phyloP scores from a whole-genome alignment of 176 grass and related monocot species.

The Rhynchospora tenuis region DNA sequence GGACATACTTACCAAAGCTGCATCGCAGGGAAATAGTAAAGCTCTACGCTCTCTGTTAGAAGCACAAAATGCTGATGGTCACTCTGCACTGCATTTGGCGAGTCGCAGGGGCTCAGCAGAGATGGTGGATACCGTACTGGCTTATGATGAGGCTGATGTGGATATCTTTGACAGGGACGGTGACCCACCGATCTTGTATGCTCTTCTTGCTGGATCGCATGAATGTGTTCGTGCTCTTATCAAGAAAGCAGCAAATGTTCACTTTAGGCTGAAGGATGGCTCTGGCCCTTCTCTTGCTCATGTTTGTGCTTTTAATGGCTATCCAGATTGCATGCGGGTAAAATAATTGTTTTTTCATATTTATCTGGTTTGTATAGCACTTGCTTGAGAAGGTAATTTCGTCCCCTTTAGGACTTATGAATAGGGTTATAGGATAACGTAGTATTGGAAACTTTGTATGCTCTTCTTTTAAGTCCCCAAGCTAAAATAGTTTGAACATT shows the following conservation, averaged over 20 bases:
- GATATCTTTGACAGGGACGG: constrained; percentile 89
- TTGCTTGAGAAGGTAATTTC: constrained; percentile 2
- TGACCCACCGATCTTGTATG: constrained; percentile 87
- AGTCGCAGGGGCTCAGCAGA: constrained; percentile 75
- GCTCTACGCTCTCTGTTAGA: constrained; percentile 74
- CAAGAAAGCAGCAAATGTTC: constrained; percentile 60
- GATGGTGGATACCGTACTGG: constrained; percentile 79
- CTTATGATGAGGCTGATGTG: constrained; percentile 80
- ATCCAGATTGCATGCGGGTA: constrained; percentile 95
- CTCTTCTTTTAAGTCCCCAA: background rate
- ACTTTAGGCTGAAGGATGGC: constrained; percentile 71
- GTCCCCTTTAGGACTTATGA: constrained; percentile 11
- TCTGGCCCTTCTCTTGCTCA: constrained; percentile 81
- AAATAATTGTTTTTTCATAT: constrained; percentile 11
- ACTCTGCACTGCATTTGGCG: constrained; percentile 90
- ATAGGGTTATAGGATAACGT: background rate
- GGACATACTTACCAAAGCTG: constrained; percentile 73
- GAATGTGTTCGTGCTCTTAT: constrained; percentile 81
- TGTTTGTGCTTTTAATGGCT: constrained; percentile 94
- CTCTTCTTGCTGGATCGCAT: constrained; percentile 87
- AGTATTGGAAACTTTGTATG: background rate
- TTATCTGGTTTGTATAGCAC: background rate
- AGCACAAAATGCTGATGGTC: constrained; percentile 79
- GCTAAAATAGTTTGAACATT: background rate
- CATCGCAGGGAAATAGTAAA: constrained; percentile 50